Evolutionary conservation across 176 grass and related monocot species (phyloP).

Genomic region (Rhynchospora pubera): DNA sequence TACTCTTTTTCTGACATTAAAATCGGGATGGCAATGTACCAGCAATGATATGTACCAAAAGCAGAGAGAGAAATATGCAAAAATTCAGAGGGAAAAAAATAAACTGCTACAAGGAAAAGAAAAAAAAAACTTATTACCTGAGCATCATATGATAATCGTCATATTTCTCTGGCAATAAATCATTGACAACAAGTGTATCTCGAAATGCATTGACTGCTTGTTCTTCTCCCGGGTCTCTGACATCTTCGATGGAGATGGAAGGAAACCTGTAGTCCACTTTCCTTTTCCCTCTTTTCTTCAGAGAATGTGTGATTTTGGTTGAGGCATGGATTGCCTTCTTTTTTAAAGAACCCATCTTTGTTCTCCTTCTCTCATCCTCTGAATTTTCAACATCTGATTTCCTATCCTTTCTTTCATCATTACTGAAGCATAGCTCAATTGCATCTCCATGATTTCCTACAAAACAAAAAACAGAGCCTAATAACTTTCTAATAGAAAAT

Average conservation of each 20-base stretch:
- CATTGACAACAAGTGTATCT: conserved; percentile 48
- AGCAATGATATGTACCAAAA: not conserved
- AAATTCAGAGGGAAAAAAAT: not conserved
- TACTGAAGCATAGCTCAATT: conserved; percentile 62
- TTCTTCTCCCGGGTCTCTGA: conserved; percentile 91
- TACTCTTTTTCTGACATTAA: not conserved
- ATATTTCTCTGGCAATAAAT: conserved; percentile 71
- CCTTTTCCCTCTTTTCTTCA: conserved; percentile 81
- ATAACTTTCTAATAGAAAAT: not conserved
- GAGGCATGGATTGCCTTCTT: conserved; percentile 80
- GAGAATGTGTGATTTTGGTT: conserved; percentile 37
- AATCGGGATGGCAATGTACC: not conserved
- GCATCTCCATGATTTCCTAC: conserved; percentile 55
- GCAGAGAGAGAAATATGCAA: not conserved
- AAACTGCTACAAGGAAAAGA: not conserved
- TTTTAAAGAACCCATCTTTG: conserved; percentile 77
- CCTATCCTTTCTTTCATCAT: conserved; percentile 40
- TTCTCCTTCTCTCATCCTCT: conserved; percentile 87
- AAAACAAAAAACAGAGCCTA: not conserved
- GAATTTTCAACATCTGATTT: conserved; percentile 61
- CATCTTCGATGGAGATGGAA: conserved; percentile 87
- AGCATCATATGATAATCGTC: conserved; percentile 96
- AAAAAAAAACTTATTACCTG: conserved; percentile 31
- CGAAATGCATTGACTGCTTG: conserved; percentile 68
- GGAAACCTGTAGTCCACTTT: conserved; percentile 88